phyloP scores from a whole-genome alignment of 192 early-diverging fungal genomes.

The Podila epigama region DNA sequence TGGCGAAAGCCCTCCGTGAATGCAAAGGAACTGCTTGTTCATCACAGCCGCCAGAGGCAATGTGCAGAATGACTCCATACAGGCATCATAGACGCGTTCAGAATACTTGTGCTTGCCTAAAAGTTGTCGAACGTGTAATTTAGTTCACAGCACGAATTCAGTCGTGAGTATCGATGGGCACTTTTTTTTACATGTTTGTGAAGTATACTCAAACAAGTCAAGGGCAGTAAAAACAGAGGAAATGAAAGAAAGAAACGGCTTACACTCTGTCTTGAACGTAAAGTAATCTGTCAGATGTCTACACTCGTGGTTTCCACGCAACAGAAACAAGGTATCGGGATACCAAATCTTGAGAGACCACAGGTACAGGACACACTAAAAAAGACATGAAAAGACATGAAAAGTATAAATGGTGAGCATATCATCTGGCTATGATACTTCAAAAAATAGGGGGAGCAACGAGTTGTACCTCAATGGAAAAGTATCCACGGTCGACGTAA shows the following conservation, averaged over 20 bases:
- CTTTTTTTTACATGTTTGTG: not conserved
- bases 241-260: constrained; percentile 27
- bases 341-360: constrained; percentile 94
- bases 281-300: constrained; percentile 98
- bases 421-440: too few species aligned
- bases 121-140: not conserved
- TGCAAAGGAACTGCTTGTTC: constrained; percentile 96
- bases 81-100: constrained; percentile 89
- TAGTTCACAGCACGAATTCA: not conserved
- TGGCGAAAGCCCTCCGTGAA: constrained; percentile 95
- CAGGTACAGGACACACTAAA: constrained; percentile 89
- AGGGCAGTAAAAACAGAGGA: too few species aligned
- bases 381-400: not conserved
- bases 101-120: constrained; percentile 94
- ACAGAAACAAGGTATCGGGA: constrained; percentile 82
- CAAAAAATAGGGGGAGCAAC: not conserved
- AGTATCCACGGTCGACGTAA: constrained; percentile 98
- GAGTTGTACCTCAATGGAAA: constrained; percentile 88
- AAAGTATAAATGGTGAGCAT: too few species aligned
- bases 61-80: constrained; percentile 89
- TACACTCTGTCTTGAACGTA: constrained; percentile 98
- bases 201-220: too few species aligned
- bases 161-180: not conserved
- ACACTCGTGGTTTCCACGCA: constrained; percentile 98
- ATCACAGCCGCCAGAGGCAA: constrained; percentile 93